Percentiles rank a stretch among this genome's conserved stretches.
Conservation (phyloP, 257 asterid species). For the Jaltomata sinuosa region DNA sequence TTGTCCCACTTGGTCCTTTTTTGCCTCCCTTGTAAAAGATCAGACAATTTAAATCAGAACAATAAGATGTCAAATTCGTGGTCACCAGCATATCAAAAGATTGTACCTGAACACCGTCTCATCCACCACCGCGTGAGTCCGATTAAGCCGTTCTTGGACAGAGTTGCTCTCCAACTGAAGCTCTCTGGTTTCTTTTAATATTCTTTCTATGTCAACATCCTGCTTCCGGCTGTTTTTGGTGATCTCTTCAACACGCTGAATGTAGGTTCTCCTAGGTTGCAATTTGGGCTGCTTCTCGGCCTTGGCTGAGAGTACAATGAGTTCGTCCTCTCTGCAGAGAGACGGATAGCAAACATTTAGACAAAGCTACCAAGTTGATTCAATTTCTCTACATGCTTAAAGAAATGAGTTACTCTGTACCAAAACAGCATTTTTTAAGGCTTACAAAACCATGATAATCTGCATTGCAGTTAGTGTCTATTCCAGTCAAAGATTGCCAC, state of each 20-base stretch:
- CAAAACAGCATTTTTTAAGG: neutral
- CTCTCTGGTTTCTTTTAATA: constrained; percentile 73
- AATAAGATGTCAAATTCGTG: neutral
- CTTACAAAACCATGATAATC: neutral
- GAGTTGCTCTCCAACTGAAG: constrained; percentile 80
- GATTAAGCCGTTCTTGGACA: constrained; percentile 68
- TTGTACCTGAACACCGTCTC: constrained; percentile 64
- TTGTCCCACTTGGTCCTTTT: constrained; percentile 50
- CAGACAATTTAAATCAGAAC: neutral
- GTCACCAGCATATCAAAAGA: neutral
- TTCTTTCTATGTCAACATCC: constrained; percentile 58
- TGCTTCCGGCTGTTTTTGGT: constrained; percentile 81
- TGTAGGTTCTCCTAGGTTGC: constrained; percentile 45
- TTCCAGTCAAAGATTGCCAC: neutral
- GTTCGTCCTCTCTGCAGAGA: constrained; percentile 49
- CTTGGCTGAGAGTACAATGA: constrained; percentile 39
- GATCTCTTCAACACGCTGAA: constrained; percentile 62
- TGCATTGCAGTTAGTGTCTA: neutral
- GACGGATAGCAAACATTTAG: neutral
- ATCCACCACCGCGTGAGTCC: constrained; percentile 59
- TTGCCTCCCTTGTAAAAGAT: constrained; percentile 53
- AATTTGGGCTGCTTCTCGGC: constrained; percentile 45
- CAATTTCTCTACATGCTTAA: neutral
- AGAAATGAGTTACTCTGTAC: neutral
- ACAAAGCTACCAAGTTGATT: neutral